phyloP scores from a whole-genome alignment of 345 rosid species.

The rapeseed (Brassica napus) region DNA sequence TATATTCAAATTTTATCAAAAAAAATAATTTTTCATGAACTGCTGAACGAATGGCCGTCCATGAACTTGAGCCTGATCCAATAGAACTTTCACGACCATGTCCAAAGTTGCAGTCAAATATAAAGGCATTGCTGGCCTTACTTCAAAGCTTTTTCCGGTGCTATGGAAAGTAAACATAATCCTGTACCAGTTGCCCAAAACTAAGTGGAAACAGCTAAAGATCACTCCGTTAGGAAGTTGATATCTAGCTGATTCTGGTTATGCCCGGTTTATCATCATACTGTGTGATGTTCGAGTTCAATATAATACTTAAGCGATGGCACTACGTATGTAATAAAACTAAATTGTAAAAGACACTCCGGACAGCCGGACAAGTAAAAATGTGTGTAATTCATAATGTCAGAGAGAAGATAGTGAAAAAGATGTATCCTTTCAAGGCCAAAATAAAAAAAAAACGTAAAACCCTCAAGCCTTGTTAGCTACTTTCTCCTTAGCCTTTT shows the following conservation, averaged over 20 bases:
- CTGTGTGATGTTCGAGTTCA: not conserved
- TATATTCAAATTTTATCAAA: too few relatives aligned
- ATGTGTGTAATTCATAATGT: not conserved
- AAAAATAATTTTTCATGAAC: not conserved
- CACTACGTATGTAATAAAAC: not conserved
- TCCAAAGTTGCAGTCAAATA: not conserved
- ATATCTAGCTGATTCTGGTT: not conserved
- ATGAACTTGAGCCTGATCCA: not conserved
- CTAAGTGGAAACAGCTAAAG: not conserved
- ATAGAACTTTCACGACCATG: too few relatives aligned
- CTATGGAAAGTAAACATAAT: not conserved
- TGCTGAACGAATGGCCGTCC: not conserved
- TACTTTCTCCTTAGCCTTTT: constrained; percentile 61
- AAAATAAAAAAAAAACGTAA: not conserved
- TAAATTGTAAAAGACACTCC: not conserved
- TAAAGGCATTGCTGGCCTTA: not conserved
- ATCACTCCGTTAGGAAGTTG: not conserved
- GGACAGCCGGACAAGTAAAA: not conserved
- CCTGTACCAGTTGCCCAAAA: not conserved
- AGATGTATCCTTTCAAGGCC: not conserved
- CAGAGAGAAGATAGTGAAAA: not conserved
- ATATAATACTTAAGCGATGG: not conserved
- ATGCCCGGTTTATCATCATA: not conserved
- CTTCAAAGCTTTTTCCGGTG: not conserved
- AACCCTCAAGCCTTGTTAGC: constrained; percentile 28